Evolutionary conservation across 495 filamentous ascomycete genomes (phyloP).

Genomic region (Neurospora sp.): DNA sequence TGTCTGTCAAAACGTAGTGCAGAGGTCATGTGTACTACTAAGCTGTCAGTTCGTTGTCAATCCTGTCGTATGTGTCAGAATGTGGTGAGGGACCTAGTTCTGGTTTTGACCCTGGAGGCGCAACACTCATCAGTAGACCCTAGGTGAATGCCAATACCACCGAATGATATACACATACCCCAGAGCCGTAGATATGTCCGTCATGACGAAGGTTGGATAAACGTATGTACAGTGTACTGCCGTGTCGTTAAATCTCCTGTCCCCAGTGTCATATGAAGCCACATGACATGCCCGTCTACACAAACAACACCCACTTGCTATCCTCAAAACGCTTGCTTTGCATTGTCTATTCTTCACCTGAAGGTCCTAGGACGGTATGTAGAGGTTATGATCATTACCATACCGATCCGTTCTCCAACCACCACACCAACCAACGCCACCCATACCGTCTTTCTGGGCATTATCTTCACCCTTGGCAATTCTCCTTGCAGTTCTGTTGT

Average conservation of each 20-base stretch:
- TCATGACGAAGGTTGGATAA: background rate
- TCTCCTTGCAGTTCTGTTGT: slow-evolving; percentile 1
- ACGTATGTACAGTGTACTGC: background rate
- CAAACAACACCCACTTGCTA: background rate
- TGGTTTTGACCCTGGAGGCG: background rate
- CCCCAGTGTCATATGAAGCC: background rate
- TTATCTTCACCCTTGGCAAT: background rate
- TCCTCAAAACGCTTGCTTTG: background rate
- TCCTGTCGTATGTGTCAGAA: background rate
- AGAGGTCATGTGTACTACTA: background rate
- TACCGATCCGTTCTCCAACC: background rate
- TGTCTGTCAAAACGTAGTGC: background rate
- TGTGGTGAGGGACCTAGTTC: background rate
- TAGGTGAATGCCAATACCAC: background rate
- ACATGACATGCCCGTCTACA: background rate
- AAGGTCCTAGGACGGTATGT: background rate
- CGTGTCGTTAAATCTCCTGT: too few species aligned
- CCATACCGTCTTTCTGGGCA: background rate
- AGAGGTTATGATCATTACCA: background rate
- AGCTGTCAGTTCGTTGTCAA: background rate
- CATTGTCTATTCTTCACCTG: background rate
- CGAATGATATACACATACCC: background rate
- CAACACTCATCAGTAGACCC: background rate
- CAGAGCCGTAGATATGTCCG: background rate
- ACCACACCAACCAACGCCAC: background rate